Evolutionary conservation across 768 basidiomycete genomes (phyloP), one percentile per base, ranked within the genome.

Genomic region (Boletus barrowsii): DNA sequence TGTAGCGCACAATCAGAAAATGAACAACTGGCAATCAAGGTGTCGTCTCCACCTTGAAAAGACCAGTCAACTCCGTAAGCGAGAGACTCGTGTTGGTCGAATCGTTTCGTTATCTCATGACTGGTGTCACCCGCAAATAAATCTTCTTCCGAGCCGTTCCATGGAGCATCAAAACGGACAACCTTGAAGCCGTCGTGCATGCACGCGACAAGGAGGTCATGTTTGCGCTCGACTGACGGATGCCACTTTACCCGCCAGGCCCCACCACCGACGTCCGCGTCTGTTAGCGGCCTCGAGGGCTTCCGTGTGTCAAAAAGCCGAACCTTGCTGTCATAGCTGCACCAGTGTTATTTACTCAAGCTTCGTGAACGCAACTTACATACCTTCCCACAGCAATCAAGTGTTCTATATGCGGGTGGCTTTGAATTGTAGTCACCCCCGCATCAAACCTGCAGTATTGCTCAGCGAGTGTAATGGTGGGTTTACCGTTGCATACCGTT

Each of bases 151-250:
- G 22, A 10, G 14, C 43, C 49, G 30, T 49, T 15, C 33, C 17
- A 48, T 36, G 33, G 49, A 36, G 62, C 60, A 26, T 53, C 50
- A 40, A 67, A 66, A 50, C 52, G 71, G 54, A 90, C 68, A 7
- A 96, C 77, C 66, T 97, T 97, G 79, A 93, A 95, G 10, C 96
- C 95, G 58, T 93, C 93, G 66, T 96, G 95, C 97, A 98, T 99
- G 65, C 90, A 93, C 0, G 95, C 97, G n/a, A 93, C 84, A 18
- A 98, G 80, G 2, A 98, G 77, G 63, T 95, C 90, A 36, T 79
- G 63, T 57, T 78, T 80, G 42, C 93, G 80, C n/a, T 65, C 60
- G 3, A 77, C 58, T 5, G 80, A 81, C 8, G 95, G 93, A 71
- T 98, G 93, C 93, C 94, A 99, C 69, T 96, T 94, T 54, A 93